These are phyloP conservation scores for Cyberlindnera xishuangbannaensis DNA, from an alignment of 805 yeast species.

Conservation along the genomic window DNA sequence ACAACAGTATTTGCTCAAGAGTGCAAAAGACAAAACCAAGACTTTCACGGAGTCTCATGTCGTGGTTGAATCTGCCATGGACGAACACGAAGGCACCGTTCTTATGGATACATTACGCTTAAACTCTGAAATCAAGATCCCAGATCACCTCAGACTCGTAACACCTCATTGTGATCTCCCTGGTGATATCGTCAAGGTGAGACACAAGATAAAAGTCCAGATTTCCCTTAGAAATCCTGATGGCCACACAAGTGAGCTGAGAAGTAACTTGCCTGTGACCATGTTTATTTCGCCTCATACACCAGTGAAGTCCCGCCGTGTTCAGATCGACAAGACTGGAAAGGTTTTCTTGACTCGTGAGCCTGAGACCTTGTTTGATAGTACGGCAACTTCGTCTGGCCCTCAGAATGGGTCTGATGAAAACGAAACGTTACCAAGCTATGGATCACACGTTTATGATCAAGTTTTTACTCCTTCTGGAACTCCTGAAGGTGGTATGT, in stretches of 20 bases:
- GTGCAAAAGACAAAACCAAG: slow-evolving; percentile 41
- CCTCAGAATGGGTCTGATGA: slow-evolving; percentile 24
- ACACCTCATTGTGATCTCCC: slow-evolving; percentile 78
- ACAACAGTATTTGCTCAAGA: slow-evolving; percentile 56
- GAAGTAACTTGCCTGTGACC: slow-evolving; percentile 77
- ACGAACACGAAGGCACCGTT: slow-evolving; percentile 38
- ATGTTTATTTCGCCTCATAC: slow-evolving; percentile 70
- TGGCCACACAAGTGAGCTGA: slow-evolving; percentile 77
- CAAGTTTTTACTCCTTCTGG: slow-evolving; percentile 27
- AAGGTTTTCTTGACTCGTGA: slow-evolving; percentile 33
- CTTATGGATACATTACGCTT: slow-evolving; percentile 57
- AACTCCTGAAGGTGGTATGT: slow-evolving; percentile 5
- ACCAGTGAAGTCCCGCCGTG: slow-evolving; percentile 39
- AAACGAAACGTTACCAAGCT: slow-evolving; percentile 68
- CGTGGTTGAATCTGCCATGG: slow-evolving; percentile 43
- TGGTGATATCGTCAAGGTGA: slow-evolving; percentile 55
- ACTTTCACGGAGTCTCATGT: slow-evolving; percentile 51
- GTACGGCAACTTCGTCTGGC: no score
- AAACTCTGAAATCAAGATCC: slow-evolving; percentile 51
- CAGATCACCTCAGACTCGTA: slow-evolving; percentile 58
- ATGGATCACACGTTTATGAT: slow-evolving; percentile 66
- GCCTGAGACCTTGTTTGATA: slow-evolving; percentile 26
- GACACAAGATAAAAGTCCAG: slow-evolving; percentile 73
- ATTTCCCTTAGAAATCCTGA: slow-evolving; percentile 67
- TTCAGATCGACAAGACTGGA: slow-evolving; percentile 32